Evolutionary conservation across 257 asterid species (phyloP), one percentile per base, ranked within the genome.

Genomic region (Solanum megistacrolobum): DNA sequence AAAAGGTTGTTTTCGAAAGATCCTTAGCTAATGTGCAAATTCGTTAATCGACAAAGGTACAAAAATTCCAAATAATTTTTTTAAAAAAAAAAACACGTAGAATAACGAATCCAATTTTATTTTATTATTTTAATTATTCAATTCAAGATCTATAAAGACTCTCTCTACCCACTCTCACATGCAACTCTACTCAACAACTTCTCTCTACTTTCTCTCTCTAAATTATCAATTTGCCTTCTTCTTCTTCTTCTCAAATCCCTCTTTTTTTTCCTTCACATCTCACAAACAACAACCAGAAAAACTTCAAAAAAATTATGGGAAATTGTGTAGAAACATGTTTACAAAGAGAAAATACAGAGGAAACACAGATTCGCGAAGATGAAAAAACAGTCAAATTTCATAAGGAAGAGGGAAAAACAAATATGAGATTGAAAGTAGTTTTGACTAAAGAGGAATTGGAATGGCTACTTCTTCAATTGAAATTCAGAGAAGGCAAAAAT

Each of bases 361-460:
- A 76, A 29, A 35, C 74, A 4, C 65, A 32, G 65, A 43, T 46
- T 35, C 11, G 21, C 0, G 60, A 38, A 89, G 85, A 31, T 79
- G 88, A 6, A 89, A 86, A 69, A 43, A 10, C 71, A 18, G 83
- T 29, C 48, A 87, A 85, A 25, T 46, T 89, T 85, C 11, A 14
- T 1, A 72, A 83, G 82, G 89, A 74, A 83, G 52, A 32, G 36
- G 76, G 35, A 3, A 41, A 85, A 48, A 81, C 85, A 7, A 60
- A 76, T 39, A 84, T 76, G 92, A 96, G 95, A 62, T 86, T 96
- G 41, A 96, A 94, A 93, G 85, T 96, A 3, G 92, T 96, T 29
- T 55, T 96, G 66, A 93, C 94, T 5, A 96, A 94, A 89, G 94
- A 94, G 32, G 98, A 96, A 82, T 36, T 94, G 12, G 96, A 93